Base-by-base conservation (phyloP, 257 asterid species). In the Solanum bulbocastanum region DNA sequence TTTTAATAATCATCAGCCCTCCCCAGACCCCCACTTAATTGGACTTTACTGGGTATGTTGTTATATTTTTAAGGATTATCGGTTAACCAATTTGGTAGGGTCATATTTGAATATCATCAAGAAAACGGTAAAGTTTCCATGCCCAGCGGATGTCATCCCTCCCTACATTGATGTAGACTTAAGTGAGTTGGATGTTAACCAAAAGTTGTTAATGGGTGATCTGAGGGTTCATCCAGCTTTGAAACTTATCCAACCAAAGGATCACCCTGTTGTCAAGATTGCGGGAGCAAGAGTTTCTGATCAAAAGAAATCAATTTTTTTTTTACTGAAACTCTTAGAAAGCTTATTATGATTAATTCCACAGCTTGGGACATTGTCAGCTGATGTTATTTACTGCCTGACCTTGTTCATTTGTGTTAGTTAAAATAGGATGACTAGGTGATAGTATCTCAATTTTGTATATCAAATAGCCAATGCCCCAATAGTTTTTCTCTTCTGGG, bases 201-300 rank as follows among this genome's bases (percentile, higher is more conserved):
- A 94, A 90, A 96, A 95, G 93, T 88, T 96, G 40, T 89, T 92
- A 42, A 95, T 96, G 44, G 95, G 98, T 6, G 91, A 95, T 85
- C 96, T 97, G 75, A 95, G 91, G 25, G 97, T 97, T 49, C 99
- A 97, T 91, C 97, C 99, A 12, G 97, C 97, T 87, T 89, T 96
- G 52, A 94, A 90, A 92, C 94, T 95, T 56, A 90, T 91, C n/a
- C 91, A 87, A 76, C 85, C 91, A 0, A 82, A 87, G 52, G 91
- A 91, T 18, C 90, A 91, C 18, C 93, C 94, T 36, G 92, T 91
- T 15, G 87, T 90, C 91, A 93, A 93, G 90, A 90, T 92, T 42
- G 36, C 73, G 30, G 93, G 93, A 72, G 89, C 91, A 39, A 88
- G 93, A 76, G 92, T 91, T 16, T 91, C 93, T 16, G 94, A 91